phyloP scores from a whole-genome alignment of 1,284 basidiomycete species.

The Tranzscheliella williamsii region DNA sequence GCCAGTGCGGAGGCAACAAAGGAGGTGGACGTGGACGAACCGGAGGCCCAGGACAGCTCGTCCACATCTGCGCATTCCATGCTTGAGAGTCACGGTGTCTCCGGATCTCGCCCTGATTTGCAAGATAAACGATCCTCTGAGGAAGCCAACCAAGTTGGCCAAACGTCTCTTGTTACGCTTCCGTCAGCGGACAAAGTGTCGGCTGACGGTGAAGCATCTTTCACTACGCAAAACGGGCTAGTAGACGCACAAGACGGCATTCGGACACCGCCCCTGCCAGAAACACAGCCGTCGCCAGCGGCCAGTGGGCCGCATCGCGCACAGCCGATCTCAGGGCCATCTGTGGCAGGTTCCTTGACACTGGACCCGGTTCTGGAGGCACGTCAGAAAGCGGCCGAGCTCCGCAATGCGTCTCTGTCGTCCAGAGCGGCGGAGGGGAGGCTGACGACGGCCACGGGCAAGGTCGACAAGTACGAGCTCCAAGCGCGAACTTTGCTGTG shows the following conservation, averaged over 20 bases:
- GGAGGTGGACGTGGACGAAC: neutral
- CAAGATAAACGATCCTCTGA: neutral
- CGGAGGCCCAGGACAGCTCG: neutral
- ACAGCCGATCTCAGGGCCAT: neutral
- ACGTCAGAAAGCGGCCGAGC: slow-evolving; percentile 6
- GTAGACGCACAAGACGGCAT: neutral
- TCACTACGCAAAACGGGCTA: no score
- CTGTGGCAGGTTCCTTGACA: neutral
- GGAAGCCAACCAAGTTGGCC: neutral
- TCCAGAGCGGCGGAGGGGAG: neutral
- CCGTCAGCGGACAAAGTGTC: neutral
- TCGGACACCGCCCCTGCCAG: neutral
- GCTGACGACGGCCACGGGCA: neutral
- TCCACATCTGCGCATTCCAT: neutral
- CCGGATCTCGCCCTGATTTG: neutral
- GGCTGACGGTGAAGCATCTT: no score
- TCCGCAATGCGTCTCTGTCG: neutral
- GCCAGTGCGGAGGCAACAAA: neutral
- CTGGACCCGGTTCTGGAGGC: slow-evolving; percentile 39
- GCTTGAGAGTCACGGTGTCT: neutral
- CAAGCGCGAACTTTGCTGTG: slow-evolving; percentile 47
- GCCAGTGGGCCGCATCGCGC: no score
- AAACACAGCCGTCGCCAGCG: neutral
- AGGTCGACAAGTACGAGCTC: slow-evolving; percentile 2
- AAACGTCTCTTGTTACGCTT: neutral